phyloP scores from a whole-genome alignment of 2,329 filamentous ascomycete genomes.

The Coniochaeta ligniaria region DNA sequence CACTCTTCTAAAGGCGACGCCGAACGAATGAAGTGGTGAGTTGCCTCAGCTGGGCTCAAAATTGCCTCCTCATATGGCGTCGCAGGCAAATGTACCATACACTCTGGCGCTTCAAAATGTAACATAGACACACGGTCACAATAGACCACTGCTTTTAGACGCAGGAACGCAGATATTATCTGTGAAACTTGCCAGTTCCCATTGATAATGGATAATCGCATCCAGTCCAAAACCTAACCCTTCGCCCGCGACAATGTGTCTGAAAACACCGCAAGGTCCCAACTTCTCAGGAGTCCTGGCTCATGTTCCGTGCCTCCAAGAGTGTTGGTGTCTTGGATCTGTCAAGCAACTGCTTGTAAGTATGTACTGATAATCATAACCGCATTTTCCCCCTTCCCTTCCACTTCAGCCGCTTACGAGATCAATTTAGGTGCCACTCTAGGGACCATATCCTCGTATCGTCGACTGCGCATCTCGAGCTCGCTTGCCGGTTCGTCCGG shows the following conservation, averaged over 20 bases:
- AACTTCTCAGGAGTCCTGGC: background rate
- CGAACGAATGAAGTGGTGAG: background rate
- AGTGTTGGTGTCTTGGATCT: background rate
- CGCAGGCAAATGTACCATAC: background rate
- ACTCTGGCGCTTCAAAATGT: background rate
- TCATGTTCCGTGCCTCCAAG: background rate
- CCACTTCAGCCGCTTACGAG: constrained; percentile 13
- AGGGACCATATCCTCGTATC: constrained; percentile 53
- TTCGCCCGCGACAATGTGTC: background rate
- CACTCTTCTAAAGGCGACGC: background rate
- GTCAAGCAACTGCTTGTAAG: background rate
- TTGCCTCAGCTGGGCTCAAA: background rate
- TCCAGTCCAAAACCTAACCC: background rate
- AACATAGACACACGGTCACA: background rate
- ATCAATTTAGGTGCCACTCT: constrained; percentile 37
- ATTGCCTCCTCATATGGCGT: background rate
- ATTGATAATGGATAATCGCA: background rate
- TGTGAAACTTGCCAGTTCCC: background rate
- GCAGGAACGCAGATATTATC: background rate
- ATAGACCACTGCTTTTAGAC: background rate
- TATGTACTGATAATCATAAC: background rate
- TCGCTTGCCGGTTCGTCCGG: constrained; percentile 31
- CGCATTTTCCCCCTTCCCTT: background rate
- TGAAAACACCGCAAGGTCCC: background rate
- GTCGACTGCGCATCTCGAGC: constrained; percentile 42